Conservation (phyloP, 805 yeast genomes). For the Yarrowia deformans region DNA sequence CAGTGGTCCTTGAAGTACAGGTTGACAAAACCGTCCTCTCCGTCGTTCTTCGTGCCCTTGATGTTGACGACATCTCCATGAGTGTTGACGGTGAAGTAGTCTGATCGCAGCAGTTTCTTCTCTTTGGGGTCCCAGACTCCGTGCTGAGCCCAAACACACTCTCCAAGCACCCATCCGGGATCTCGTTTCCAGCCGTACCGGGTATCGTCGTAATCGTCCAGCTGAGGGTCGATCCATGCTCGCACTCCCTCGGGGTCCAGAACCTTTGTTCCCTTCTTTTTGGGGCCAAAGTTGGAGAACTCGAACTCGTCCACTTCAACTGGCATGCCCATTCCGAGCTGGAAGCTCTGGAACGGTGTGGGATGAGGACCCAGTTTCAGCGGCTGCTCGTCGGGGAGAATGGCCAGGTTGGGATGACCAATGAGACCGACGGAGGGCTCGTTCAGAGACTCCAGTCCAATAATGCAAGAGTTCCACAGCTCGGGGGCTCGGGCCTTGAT, state of each 20-base stretch:
- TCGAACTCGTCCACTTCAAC: constrained; percentile 72
- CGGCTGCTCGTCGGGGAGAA: constrained; percentile 63
- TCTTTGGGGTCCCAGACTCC: constrained; percentile 63
- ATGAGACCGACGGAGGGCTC: constrained; percentile 83
- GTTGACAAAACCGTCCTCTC: constrained; percentile 63
- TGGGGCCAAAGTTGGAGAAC: constrained; percentile 79
- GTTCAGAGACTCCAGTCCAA: constrained; percentile 83
- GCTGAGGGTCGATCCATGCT: constrained; percentile 63
- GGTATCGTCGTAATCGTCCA: constrained; percentile 59
- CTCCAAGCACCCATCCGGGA: constrained; percentile 70
- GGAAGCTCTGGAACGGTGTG: constrained; percentile 74
- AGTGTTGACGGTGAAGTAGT: constrained; percentile 55
- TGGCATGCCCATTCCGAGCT: constrained; percentile 79
- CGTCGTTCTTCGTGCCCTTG: constrained; percentile 37
- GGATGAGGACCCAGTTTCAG: constrained; percentile 84
- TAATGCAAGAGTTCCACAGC: constrained; percentile 53
- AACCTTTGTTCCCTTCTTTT: constrained; percentile 60
- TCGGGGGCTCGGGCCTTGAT: constrained; percentile 55
- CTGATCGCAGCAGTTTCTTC: constrained; percentile 54
- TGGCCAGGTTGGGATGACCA: constrained; percentile 64
- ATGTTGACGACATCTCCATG: constrained; percentile 24
- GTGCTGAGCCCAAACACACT: constrained; percentile 78
- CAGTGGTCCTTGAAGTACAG: constrained; percentile 68
- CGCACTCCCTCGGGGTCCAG: constrained; percentile 75
- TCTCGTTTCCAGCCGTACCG: constrained; percentile 74